phyloP scores from a whole-genome alignment of 1,284 basidiomycete species.

The Apiotrichum gracile region DNA sequence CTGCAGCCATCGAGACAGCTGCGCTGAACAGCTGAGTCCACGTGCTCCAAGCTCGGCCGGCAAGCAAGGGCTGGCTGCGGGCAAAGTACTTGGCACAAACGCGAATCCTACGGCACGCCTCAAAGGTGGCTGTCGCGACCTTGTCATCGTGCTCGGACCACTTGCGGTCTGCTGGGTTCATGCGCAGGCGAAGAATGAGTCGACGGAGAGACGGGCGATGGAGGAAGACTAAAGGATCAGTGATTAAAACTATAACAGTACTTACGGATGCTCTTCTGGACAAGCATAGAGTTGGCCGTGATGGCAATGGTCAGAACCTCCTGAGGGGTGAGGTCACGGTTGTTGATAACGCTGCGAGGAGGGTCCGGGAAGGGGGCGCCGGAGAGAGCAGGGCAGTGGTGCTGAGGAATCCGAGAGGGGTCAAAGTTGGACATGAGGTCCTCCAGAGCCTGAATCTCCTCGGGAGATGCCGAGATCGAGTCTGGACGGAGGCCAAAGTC shows the following conservation, averaged over 20 bases:
- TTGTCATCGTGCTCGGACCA: conserved; percentile 25
- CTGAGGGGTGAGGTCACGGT: neutral
- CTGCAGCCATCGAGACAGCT: conserved; percentile 36
- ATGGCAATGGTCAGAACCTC: conserved; percentile 13
- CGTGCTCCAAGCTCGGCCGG: conserved; percentile 32
- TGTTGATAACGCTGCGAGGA: neutral
- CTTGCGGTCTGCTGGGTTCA: conserved; percentile 9
- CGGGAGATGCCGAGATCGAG: conserved; percentile 23
- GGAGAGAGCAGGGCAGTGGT: conserved; percentile 29
- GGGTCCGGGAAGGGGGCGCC: conserved; percentile 25
- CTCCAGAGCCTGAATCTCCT: conserved; percentile 24
- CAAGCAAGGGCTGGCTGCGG: conserved; percentile 31
- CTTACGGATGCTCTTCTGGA: conserved; percentile 37
- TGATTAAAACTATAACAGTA: neutral
- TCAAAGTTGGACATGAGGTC: conserved; percentile 23
- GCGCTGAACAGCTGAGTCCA: conserved; percentile 43
- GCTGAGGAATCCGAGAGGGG: conserved; percentile 16
- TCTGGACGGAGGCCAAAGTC: conserved; percentile 38
- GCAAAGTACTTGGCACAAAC: conserved; percentile 28
- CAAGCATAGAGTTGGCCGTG: conserved; percentile 30
- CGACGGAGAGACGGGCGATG: conserved; percentile 36
- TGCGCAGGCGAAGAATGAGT: conserved; percentile 28
- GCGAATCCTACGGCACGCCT: conserved; percentile 32
- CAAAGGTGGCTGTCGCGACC: conserved; percentile 25
- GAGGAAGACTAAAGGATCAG: conserved; percentile 26